Percentiles rank a stretch among this genome's conserved stretches.
phyloP scores from a whole-genome alignment of 495 filamentous ascomycete genomes.

The Podospora anserina region DNA sequence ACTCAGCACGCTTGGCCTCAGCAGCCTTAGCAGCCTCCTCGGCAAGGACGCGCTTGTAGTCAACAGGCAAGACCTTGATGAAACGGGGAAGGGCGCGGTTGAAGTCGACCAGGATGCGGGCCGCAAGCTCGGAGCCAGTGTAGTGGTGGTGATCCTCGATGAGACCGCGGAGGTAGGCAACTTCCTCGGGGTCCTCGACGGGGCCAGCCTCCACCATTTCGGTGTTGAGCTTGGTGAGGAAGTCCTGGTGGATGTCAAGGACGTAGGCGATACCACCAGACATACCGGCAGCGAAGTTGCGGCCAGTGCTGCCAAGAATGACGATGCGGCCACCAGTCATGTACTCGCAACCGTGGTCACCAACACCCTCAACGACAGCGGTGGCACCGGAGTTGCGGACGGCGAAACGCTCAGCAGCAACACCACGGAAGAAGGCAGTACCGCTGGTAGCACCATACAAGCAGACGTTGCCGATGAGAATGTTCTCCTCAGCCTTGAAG shows the following conservation, averaged over 20 bases:
- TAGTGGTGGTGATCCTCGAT: slow-evolving; percentile 99
- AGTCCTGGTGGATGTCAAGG: slow-evolving; percentile 88
- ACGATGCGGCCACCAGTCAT: slow-evolving; percentile 98
- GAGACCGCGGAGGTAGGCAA: slow-evolving; percentile 88
- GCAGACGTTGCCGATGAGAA: slow-evolving; percentile 95
- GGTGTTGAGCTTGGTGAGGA: slow-evolving; percentile 90
- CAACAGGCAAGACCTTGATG: slow-evolving; percentile 89
- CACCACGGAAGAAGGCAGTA: slow-evolving; percentile 95
- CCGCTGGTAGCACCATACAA: slow-evolving; percentile 94
- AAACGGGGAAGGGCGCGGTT: slow-evolving; percentile 88
- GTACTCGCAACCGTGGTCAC: slow-evolving; percentile 98
- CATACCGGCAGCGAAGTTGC: slow-evolving; percentile 99
- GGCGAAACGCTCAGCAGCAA: slow-evolving; percentile 95
- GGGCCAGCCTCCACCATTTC: slow-evolving; percentile 96
- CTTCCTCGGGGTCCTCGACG: slow-evolving; percentile 85
- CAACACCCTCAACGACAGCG: slow-evolving; percentile 94
- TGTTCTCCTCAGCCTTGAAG: slow-evolving; percentile 97
- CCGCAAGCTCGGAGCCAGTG: slow-evolving; percentile 94
- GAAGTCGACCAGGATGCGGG: slow-evolving; percentile 95
- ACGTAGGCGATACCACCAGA: slow-evolving; percentile 98
- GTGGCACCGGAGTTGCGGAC: slow-evolving; percentile 97
- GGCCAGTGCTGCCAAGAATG: slow-evolving; percentile 87
- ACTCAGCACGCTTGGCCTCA: slow-evolving; percentile 76
- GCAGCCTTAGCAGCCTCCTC: slow-evolving; percentile 85
- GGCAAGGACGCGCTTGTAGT: slow-evolving; percentile 92